Evolutionary conservation across 2,329 filamentous ascomycete genomes (phyloP).

Genomic region (Curvularia hawaiiensis): DNA sequence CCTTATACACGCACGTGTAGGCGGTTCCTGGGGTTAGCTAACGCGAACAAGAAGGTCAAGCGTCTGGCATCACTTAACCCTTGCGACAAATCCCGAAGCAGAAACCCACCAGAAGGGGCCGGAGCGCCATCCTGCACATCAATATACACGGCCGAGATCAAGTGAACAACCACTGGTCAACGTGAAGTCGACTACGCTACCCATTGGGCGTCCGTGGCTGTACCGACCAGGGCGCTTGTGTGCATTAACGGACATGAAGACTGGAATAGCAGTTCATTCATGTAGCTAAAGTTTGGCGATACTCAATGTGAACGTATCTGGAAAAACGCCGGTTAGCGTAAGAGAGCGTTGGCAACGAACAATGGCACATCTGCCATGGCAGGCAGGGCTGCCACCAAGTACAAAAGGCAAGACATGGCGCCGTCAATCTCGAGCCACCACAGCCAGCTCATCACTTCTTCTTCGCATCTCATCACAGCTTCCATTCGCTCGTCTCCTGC

Average conservation of each 20-base stretch:
- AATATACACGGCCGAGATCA: conserved; percentile 8
- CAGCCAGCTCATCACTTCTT: background rate
- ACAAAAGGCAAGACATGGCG: conserved; percentile 13
- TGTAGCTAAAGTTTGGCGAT: conserved; percentile 4
- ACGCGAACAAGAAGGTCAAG: conserved; percentile 34
- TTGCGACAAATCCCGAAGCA: conserved; percentile 15
- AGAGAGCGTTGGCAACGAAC: background rate
- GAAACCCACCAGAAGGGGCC: conserved; percentile 16
- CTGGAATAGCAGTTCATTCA: conserved; percentile 9
- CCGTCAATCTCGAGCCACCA: background rate
- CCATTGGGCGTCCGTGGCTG: conserved; percentile 14
- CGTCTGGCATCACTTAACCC: conserved; percentile 11
- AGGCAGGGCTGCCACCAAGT: background rate
- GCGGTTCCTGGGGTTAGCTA: conserved; percentile 17
- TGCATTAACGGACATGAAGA: conserved; percentile 12
- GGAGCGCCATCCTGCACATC: conserved; percentile 19
- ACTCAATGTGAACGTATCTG: conserved; percentile 6
- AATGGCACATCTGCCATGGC: background rate
- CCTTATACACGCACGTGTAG: conserved; percentile 6
- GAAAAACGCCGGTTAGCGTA: conserved; percentile 6
- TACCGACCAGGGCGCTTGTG: background rate
- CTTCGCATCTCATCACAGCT: background rate
- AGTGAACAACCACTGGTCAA: conserved; percentile 11
- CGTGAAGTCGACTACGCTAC: conserved; percentile 13
- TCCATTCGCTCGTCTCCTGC: background rate